Conservation (phyloP, 441 rosid genomes). For the Pelargonium citronellum region DNA sequence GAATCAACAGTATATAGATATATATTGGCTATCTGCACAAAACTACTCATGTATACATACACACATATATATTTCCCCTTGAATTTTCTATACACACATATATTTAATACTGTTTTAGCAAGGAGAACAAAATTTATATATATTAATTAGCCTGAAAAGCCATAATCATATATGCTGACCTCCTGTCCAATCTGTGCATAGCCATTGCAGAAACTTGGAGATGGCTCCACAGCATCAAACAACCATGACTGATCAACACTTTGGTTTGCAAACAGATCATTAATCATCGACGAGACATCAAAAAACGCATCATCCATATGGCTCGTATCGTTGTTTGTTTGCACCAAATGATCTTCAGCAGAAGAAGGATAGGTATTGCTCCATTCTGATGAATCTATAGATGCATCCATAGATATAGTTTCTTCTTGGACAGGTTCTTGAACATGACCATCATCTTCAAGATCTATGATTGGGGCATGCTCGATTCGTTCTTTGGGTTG, state of each 20-base stretch:
- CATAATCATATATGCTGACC: slow-evolving; percentile 38
- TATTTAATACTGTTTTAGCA: neutral
- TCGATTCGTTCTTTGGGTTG: neutral
- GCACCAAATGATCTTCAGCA: slow-evolving; percentile 3
- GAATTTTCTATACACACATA: neutral
- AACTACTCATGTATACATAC: neutral
- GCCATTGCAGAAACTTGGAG: neutral
- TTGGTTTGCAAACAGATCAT: neutral
- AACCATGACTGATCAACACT: slow-evolving; percentile 25
- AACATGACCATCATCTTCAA: slow-evolving; percentile 3
- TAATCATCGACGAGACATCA: slow-evolving; percentile 4
- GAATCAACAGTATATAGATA: neutral
- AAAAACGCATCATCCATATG: slow-evolving; percentile 10
- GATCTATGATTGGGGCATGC: slow-evolving; percentile 1
- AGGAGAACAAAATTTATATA: neutral
- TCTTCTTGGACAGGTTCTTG: slow-evolving; percentile 16
- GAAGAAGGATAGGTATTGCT: slow-evolving; percentile 11
- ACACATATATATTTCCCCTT: neutral
- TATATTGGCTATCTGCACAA: slow-evolving; percentile 2
- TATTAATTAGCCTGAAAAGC: slow-evolving; percentile 24
- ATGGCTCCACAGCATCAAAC: slow-evolving; percentile 13
- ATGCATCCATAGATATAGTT: slow-evolving; percentile 18
- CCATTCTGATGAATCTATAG: slow-evolving; percentile 16
- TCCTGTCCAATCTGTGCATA: slow-evolving; percentile 25
- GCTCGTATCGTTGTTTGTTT: slow-evolving; percentile 8